Base-by-base conservation (phyloP, 2,329 filamentous ascomycete species). In the Trichoderma semiorbis region DNA sequence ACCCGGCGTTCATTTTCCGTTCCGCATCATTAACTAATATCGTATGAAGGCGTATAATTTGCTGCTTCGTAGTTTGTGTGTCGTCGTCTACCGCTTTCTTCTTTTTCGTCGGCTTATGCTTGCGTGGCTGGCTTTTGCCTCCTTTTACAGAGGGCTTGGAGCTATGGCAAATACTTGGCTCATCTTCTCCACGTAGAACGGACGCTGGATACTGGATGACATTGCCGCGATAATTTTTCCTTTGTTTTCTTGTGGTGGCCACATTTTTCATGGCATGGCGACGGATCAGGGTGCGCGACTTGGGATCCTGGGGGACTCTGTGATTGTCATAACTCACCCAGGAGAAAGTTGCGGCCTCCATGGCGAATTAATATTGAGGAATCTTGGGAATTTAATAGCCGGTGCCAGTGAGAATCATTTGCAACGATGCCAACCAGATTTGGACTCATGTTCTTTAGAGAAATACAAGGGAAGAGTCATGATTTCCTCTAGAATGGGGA, bases 261-360 rank as follows among this genome's bases (percentile, higher is more conserved):
- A 68, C 65, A 39, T 67, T 34, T 1, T 32, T 32, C 64, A 67
- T 67, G 8, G 64, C 64, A 57, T 67, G 64, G 18, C 50, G 64
- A 10, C 64, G 64, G 30, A 67, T 67, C 16, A 67, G 30, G 47
- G 64, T 67, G 30, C 64, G 64, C 24, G 30, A 57, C 50, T 39
- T 55, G 21, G 64, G 64, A 16, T 67, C 64, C 64, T 67, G 64
- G 6, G 64, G 64, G 7, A 67, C 64, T 50, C 64, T 39, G 21
- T 66, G 28, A 21, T 67, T 67, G 32, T 67, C 64, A 10, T 67
- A 67, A 50, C 64, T 67, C 34, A 67, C 64, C 34, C 55, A 67
- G 30, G 64, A 67, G 64, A 67, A 67, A 6, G 32, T 55, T 10
- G 50, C n/a, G 12, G 63, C 50, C 14, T 26, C 32, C 64, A 67